Evolutionary conservation across 1,139 yeast genomes (phyloP), one percentile per base, ranked within the genome.

Genomic region (Meyerozyma sp.): DNA sequence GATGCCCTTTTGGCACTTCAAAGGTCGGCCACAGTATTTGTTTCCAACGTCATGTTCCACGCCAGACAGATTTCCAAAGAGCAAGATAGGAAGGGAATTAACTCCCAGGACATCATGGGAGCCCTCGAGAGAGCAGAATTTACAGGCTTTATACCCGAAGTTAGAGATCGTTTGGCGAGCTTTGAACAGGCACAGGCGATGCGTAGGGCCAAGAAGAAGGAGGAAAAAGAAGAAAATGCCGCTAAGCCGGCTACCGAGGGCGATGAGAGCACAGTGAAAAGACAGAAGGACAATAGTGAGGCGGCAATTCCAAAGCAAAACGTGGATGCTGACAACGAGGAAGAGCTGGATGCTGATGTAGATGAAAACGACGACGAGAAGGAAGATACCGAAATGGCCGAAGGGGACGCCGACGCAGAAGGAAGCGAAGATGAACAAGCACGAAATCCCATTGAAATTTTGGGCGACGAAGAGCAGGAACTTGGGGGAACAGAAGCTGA

Each of bases 21-120:
- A 55, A 63, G 93, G 47, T 73, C 88, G 6, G 81, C 91, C 11
- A 83, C 90, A 0, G 82, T 85, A 3, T 85, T 83, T 60, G 87
- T 84, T 23, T 83, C 84, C 39, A 83, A 83, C 54, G 51, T 84
- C 41, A 66, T 83, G 53, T 77, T 79, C 54, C 77, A 79, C 54
- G 89, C 91, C 3, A 73, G 84, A 44, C 75, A 70, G 46, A 54
- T 71, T 3, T 74, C 86, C 4, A 75, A 72, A 47, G 70, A 68
- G 23, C 71, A 68, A 35, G 77, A 73, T 41, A 70, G 89, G 46
- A 82, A 80, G 56, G 79, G 81, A 4, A 78, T 84, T 32, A 79
- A 75, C 51, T 81, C 83, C 3, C 86, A 81, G 49, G 94, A 85
- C 59, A 68, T 85, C 10, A 53, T 82, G 36, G 63, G 58, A 18